Base-by-base conservation (phyloP, 805 yeast genomes). In the Allodekkera sacchari region DNA sequence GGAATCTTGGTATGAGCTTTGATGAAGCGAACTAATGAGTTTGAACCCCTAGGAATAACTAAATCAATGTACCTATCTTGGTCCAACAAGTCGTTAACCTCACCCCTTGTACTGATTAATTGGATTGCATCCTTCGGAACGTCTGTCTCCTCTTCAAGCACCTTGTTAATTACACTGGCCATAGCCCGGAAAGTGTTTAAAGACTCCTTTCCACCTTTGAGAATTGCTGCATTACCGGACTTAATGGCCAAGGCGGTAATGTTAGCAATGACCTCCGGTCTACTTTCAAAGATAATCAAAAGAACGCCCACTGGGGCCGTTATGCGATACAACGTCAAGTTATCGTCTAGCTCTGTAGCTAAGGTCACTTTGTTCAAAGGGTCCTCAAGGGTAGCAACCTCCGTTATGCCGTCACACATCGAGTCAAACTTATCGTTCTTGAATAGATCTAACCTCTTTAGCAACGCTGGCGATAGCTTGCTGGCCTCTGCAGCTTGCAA, bases 231-330 rank as follows among this genome's bases (percentile, higher is more conserved):
- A 53, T 92, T 92, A 29, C 96, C 97, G 2, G 96, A 85, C 56
- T 94, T 92, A 53, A 92, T 78, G 13, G 97, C 95, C 47, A 92
- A 66, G 0, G 98, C 92, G 10, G 96, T 81, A 49, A 92, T 92
- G 53, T 92, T 94, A 33, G 98, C 98, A 63, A 92, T 92, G 8
- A 92, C 98, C 55, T 92, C 99, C 23, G 99, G 99, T 50, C 99
- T 73, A 19, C 95, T 76, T 59, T 92, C 99, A 55, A 92, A 92
- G 34, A 92, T 94, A 28, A 92, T 87, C 39, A 92, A 64, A 27
- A 92, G 58, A 0, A 85, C 96, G 13, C 99, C 99, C 5, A 92
- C 87, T 10, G 99, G 98, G 18, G 95, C 83, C 5, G 95, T 80
- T 9, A 89, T 68, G 50, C 95, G 66, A 56, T 76, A 81, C 38